Conservation (phyloP, 176 grass and related monocot species). For the Elaeis guineensis region DNA sequence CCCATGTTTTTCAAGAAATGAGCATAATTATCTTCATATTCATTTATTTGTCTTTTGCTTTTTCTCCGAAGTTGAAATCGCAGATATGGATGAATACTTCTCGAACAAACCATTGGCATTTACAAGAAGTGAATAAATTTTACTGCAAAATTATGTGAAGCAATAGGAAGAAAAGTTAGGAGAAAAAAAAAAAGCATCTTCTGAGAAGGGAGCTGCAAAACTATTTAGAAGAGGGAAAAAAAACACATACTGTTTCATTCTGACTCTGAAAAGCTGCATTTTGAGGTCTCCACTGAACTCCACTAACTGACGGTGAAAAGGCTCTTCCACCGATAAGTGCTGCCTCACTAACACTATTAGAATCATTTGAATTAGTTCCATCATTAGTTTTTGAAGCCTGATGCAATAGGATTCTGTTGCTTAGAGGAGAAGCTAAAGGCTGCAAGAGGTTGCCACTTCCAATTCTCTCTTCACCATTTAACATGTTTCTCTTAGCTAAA, state of each 20-base stretch:
- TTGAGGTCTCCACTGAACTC: conserved; percentile 73
- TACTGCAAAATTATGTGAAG: no score
- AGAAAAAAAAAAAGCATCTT: no score
- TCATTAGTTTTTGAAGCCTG: conserved; percentile 43
- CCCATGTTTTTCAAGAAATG: no score
- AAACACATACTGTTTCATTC: conserved; percentile 69
- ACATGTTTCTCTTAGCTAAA: conserved; percentile 38
- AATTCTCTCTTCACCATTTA: conserved; percentile 40
- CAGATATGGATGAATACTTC: no score
- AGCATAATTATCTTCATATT: no score
- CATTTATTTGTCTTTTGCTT: no score
- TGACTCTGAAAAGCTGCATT: conserved; percentile 59
- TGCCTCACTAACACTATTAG: conserved; percentile 38
- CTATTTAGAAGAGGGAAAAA: no score
- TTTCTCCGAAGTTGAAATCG: no score
- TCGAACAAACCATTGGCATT: no score
- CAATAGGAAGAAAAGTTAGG: no score
- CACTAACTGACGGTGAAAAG: conserved; percentile 64
- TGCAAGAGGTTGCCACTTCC: conserved; percentile 37
- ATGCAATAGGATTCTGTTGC: conserved; percentile 56
- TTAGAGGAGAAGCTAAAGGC: conserved; percentile 52
- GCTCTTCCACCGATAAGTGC: conserved; percentile 56
- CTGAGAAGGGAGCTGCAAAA: no score
- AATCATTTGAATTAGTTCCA: conserved; percentile 41
- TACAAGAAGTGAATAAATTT: no score